Evolutionary conservation across 129 eudicot species (phyloP).

Genomic region (Chrysanthemum makinoi): DNA sequence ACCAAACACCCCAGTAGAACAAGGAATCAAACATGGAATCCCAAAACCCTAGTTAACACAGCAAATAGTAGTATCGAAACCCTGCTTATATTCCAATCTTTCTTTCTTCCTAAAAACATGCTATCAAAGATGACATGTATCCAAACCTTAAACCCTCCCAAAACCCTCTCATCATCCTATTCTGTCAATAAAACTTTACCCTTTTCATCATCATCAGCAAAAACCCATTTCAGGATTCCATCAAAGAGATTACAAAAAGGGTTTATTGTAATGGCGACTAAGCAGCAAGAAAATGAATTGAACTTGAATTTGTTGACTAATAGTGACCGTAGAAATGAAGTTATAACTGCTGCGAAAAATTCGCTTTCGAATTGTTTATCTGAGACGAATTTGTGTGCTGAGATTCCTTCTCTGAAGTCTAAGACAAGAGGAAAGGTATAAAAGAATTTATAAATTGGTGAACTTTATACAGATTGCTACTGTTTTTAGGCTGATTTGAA

Average conservation of each 20-base stretch:
- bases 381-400: constrained; percentile 74
- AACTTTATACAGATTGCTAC: no score
- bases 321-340: constrained; percentile 53
- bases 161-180: constrained; percentile 38
- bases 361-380: constrained; percentile 67
- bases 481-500: no score
- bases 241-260: constrained; percentile 12
- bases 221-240: constrained; percentile 12
- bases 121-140: constrained; percentile 30
- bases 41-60: no score
- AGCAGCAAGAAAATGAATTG: constrained; percentile 30
- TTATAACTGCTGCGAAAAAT: constrained; percentile 45
- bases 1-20: no score
- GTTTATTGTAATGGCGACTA: constrained; percentile 42
- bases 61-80: no score
- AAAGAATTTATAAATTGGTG: background rate
- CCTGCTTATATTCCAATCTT: no score
- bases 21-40: no score
- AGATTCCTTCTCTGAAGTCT: constrained; percentile 70
- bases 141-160: constrained; percentile 52
- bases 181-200: constrained; percentile 15
- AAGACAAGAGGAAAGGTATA: constrained; percentile 90
- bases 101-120: background rate
- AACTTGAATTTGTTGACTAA: constrained; percentile 40
- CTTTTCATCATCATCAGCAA: constrained; percentile 25